These are phyloP conservation scores for Triadica sebifera DNA, from an alignment of 345 rosid genomes.

Conservation along the genomic window DNA sequence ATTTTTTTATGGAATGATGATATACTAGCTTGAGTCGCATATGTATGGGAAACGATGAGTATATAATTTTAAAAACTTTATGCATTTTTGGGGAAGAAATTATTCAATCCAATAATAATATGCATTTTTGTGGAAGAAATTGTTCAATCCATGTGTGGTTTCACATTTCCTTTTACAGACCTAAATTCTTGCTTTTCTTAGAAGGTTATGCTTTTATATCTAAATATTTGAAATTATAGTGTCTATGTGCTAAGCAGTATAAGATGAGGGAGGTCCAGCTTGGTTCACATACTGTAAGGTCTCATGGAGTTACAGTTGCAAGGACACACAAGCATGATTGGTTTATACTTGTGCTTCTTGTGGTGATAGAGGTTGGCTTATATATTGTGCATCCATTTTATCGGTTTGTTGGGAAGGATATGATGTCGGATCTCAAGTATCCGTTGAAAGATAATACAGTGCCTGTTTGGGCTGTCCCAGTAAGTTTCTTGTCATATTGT, in stretches of 20 bases:
- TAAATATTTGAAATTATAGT: background rate
- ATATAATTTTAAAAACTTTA: background rate
- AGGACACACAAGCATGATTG: constrained; percentile 71
- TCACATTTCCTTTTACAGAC: background rate
- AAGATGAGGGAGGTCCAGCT: constrained; percentile 52
- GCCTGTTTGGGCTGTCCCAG: constrained; percentile 81
- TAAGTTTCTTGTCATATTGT: constrained; percentile 26
- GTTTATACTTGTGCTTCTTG: constrained; percentile 65
- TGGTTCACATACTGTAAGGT: constrained; percentile 55
- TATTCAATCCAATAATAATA: background rate
- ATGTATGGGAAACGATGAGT: background rate
- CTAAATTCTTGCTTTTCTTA: background rate
- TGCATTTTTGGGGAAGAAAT: background rate
- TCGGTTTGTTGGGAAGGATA: constrained; percentile 84
- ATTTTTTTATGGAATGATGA: background rate
- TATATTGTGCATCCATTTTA: constrained; percentile 65
- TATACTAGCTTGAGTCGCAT: background rate
- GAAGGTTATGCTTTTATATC: constrained; percentile 2
- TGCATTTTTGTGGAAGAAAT: background rate
- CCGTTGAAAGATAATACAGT: constrained; percentile 71
- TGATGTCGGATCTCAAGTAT: constrained; percentile 85
- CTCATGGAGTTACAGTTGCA: constrained; percentile 60
- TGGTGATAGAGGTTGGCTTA: constrained; percentile 40
- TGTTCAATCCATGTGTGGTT: background rate
- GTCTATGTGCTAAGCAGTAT: constrained; percentile 25